A percentile compares a stretch with the other conserved stretches of the same genome.
phyloP scores from a whole-genome alignment of 2,329 filamentous ascomycete species.

The Diaporthe sp. region DNA sequence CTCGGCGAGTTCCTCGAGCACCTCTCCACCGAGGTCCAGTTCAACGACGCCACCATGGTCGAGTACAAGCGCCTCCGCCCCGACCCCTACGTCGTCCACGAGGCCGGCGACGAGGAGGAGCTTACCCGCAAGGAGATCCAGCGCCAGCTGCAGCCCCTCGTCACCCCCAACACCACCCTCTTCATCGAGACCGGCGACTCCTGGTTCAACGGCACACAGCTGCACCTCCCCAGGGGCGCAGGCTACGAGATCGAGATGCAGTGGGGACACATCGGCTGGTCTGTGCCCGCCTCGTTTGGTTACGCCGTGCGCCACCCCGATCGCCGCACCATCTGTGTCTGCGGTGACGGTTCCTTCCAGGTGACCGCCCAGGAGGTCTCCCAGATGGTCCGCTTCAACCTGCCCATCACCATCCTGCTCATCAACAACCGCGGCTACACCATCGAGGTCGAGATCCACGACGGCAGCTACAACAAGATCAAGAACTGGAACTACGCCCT shows the following conservation, averaged over 20 bases:
- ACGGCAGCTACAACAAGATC: conserved; percentile 48
- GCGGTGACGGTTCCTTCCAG: conserved; percentile 53
- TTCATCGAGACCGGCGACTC: conserved; percentile 47
- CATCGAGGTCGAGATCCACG: conserved; percentile 55
- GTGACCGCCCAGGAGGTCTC: conserved; percentile 53
- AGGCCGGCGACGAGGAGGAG: conserved; percentile 36
- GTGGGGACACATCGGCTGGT: conserved; percentile 48
- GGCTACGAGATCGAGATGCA: conserved; percentile 49
- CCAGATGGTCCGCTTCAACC: conserved; percentile 50
- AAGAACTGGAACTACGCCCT: conserved; percentile 49
- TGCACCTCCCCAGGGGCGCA: conserved; percentile 43
- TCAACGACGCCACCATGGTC: conserved; percentile 45
- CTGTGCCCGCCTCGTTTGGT: conserved; percentile 45
- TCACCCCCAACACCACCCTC: conserved; percentile 41
- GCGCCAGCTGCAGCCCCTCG: conserved; percentile 43
- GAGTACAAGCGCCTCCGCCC: conserved; percentile 45
- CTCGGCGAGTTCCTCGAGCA: conserved; percentile 44
- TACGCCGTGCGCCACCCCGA: conserved; percentile 44
- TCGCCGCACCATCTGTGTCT: conserved; percentile 47
- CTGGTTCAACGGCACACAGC: conserved; percentile 47
- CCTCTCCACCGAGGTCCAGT: conserved; percentile 41
- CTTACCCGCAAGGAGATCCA: conserved; percentile 46
- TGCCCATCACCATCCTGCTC: conserved; percentile 49
- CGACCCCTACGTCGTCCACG: conserved; percentile 40
- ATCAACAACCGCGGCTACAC: conserved; percentile 55